These are phyloP conservation scores for Polyplosphaeria fusca DNA, from an alignment of 495 filamentous ascomycete species.

Conservation along the genomic window DNA sequence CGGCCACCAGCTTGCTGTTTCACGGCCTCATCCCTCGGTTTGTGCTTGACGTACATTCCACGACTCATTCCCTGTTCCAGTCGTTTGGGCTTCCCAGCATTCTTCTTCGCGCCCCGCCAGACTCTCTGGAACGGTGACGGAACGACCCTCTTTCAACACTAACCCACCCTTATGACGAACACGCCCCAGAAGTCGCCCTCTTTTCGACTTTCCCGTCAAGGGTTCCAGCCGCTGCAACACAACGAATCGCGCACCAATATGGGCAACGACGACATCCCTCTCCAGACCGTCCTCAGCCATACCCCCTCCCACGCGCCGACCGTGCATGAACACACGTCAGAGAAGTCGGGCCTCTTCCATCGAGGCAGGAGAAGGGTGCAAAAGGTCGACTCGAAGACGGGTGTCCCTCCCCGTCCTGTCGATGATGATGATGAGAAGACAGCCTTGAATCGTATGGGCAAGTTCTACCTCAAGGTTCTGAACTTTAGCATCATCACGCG, in stretches of 20 bases:
- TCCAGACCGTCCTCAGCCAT: slow-evolving; percentile 35
- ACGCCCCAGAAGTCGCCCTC: slow-evolving; percentile 20
- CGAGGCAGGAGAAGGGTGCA: slow-evolving; percentile 54
- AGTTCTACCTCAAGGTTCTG: slow-evolving; percentile 77
- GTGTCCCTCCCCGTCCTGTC: slow-evolving; percentile 46
- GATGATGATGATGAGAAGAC: slow-evolving; percentile 58
- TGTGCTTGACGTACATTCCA: slow-evolving; percentile 30
- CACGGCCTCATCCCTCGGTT: background rate
- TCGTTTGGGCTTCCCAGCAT: slow-evolving; percentile 4
- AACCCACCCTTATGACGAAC: slow-evolving; percentile 10
- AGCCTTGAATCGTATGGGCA: slow-evolving; percentile 74
- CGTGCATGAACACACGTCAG: slow-evolving; percentile 33
- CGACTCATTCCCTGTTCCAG: background rate
- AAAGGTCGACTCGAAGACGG: slow-evolving; percentile 45
- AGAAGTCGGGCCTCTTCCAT: slow-evolving; percentile 56
- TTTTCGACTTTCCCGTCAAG: slow-evolving; percentile 35
- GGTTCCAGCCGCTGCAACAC: slow-evolving; percentile 36
- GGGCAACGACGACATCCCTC: slow-evolving; percentile 27
- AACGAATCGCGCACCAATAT: slow-evolving; percentile 21
- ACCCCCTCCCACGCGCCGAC: slow-evolving; percentile 29
- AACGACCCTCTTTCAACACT: background rate
- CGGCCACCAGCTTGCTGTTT: background rate
- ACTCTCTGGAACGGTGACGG: slow-evolving; percentile 12
- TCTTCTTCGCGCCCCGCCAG: background rate
- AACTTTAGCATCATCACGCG: slow-evolving; percentile 82